Conservation (phyloP, 805 yeast species). For the Suhomyces sp. region DNA sequence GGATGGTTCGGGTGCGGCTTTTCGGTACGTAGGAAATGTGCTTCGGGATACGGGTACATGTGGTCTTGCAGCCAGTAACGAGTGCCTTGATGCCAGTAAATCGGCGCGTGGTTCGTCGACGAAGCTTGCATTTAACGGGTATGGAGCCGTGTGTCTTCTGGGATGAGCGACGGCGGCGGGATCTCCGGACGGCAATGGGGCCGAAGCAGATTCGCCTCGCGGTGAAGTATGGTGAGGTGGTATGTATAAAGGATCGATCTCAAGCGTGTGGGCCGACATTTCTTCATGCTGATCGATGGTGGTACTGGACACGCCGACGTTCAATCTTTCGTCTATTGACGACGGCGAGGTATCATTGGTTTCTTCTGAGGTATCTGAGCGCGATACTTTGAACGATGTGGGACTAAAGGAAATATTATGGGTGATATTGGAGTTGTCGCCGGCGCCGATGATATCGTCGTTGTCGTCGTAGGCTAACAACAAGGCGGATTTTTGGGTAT, state of each 20-base stretch:
- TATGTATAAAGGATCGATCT: not conserved
- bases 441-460: not conserved
- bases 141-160: slow-evolving; percentile 10
- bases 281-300: slow-evolving; percentile 2
- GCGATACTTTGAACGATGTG: slow-evolving; percentile 22
- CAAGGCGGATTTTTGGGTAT: not conserved
- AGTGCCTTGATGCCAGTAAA: slow-evolving; percentile 1
- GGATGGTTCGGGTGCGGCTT: not conserved
- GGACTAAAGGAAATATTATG: slow-evolving; percentile 23
- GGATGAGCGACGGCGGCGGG: not conserved
- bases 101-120: not conserved
- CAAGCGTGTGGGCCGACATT: not conserved
- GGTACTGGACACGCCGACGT: not conserved
- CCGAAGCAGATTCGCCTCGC: not conserved
- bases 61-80: slow-evolving; percentile 2
- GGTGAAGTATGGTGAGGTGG: not conserved
- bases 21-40: slow-evolving; percentile 17
- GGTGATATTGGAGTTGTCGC: not conserved
- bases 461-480: slow-evolving; percentile 1
- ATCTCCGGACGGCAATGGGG: not conserved
- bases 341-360: slow-evolving; percentile 28
- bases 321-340: slow-evolving; percentile 15
- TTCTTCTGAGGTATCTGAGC: slow-evolving; percentile 21
- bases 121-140: not conserved
- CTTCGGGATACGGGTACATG: slow-evolving; percentile 13